Conservation (phyloP, 257 asterid genomes). For the Orobanche coerulescens region DNA sequence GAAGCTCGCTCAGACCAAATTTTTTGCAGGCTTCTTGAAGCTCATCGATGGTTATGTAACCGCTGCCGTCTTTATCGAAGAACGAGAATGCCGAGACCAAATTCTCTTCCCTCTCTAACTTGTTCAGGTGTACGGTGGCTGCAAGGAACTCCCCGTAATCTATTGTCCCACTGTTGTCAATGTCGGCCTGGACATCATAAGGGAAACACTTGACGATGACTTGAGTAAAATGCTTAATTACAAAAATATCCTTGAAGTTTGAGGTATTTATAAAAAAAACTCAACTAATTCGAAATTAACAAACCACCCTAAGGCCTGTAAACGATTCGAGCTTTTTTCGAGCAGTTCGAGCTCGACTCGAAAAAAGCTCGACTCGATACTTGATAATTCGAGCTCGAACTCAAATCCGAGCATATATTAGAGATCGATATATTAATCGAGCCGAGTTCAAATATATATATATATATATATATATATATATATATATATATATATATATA, state of each 20-base stretch:
- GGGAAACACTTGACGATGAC: neutral
- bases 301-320: no score
- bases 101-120: slow-evolving; percentile 87
- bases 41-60: slow-evolving; percentile 88
- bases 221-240: neutral
- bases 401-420: no score
- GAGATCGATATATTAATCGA: no score
- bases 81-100: slow-evolving; percentile 75
- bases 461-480: no score
- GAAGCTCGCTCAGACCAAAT: slow-evolving; percentile 70
- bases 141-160: slow-evolving; percentile 98
- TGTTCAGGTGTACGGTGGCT: slow-evolving; percentile 92
- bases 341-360: no score
- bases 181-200: slow-evolving; percentile 62
- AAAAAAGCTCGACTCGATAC: no score
- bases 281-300: no score
- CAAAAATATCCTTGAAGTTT: neutral
- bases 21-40: slow-evolving; percentile 94
- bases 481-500: no score
- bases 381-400: no score
- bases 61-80: slow-evolving; percentile 91
- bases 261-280: no score
- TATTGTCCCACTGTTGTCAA: slow-evolving; percentile 86
- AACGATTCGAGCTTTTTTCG: no score
- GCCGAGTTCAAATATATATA: no score